These are phyloP conservation scores for Epichloe sibirici DNA, from an alignment of 2,329 filamentous ascomycete genomes.

Conservation along the genomic window DNA sequence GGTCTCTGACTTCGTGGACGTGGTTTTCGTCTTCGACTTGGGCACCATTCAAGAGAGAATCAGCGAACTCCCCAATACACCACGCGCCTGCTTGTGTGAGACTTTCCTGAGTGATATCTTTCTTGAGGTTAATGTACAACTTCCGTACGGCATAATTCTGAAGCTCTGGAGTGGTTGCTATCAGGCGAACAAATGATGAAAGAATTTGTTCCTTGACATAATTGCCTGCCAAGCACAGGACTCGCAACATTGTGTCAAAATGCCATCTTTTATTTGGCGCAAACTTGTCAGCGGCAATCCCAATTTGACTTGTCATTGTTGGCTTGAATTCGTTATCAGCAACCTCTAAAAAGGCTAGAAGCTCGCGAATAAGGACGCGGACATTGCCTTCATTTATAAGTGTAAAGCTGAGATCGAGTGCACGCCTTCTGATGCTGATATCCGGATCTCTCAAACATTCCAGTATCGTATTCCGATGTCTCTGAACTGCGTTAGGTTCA, in stretches of 20 bases:
- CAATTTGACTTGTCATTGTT: constrained; percentile 96
- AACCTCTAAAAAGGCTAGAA: constrained; percentile 90
- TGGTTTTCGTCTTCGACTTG: constrained; percentile 92
- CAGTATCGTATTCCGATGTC: constrained; percentile 92
- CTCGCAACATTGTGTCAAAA: constrained; percentile 91
- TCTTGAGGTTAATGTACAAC: constrained; percentile 78
- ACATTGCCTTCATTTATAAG: constrained; percentile 96
- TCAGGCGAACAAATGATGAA: constrained; percentile 89
- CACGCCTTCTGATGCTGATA: constrained; percentile 90
- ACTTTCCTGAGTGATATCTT: constrained; percentile 95
- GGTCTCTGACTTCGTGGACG: constrained; percentile 68
- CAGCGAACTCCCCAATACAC: constrained; percentile 96
- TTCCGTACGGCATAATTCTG: constrained; percentile 97
- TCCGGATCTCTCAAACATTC: constrained; percentile 94
- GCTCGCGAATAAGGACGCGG: constrained; percentile 79
- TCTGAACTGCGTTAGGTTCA: constrained; percentile 92
- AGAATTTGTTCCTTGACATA: constrained; percentile 97
- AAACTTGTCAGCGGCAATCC: constrained; percentile 89
- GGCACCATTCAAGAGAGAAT: constrained; percentile 75
- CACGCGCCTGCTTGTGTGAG: constrained; percentile 86
- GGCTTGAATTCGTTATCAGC: constrained; percentile 98
- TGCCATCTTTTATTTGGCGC: constrained; percentile 98
- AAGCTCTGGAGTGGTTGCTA: constrained; percentile 85
- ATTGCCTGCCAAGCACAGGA: constrained; percentile 86
- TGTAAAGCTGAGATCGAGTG: constrained; percentile 95